Percentiles rank a stretch among this genome's conserved stretches.
These are phyloP conservation scores for Ophiostoma novo-ulmi DNA, from an alignment of 2,329 filamentous ascomycete genomes.

Conservation along the genomic window DNA sequence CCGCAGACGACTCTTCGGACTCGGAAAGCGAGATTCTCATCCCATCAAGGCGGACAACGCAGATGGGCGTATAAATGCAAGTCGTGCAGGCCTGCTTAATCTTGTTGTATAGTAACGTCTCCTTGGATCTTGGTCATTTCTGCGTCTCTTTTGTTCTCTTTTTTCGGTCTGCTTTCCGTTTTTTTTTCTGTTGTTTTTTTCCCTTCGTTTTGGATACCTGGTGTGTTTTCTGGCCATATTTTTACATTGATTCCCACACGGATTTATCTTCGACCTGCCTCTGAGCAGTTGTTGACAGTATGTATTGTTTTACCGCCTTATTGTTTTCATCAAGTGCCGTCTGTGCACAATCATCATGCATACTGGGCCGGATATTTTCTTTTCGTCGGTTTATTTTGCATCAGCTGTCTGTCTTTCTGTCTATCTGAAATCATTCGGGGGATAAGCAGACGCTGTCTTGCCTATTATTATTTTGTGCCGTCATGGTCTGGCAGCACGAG, in stretches of 20 bases:
- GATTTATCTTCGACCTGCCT: neutral
- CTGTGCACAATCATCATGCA: neutral
- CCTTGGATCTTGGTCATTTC: neutral
- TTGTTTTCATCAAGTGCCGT: neutral
- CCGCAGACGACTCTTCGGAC: constrained; percentile 49
- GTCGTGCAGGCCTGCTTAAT: neutral
- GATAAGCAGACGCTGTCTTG: neutral
- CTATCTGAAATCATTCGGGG: neutral
- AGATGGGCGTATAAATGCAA: constrained; percentile 13
- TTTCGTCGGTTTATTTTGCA: neutral
- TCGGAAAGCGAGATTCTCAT: constrained; percentile 55
- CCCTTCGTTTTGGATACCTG: constrained; percentile 1
- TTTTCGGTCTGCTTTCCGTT: neutral
- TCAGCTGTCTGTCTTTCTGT: neutral
- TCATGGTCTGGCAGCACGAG: neutral
- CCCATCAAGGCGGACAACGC: constrained; percentile 32
- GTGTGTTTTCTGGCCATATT: neutral
- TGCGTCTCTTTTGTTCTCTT: neutral
- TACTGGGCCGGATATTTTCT: neutral
- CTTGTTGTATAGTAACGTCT: neutral
- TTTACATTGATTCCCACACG: neutral
- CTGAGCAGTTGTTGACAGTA: neutral
- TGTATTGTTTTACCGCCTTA: neutral
- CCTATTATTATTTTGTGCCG: neutral
- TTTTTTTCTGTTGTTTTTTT: neutral